phyloP scores from a whole-genome alignment of 73 alveolate genomes.

The Uronychia setigera region DNA sequence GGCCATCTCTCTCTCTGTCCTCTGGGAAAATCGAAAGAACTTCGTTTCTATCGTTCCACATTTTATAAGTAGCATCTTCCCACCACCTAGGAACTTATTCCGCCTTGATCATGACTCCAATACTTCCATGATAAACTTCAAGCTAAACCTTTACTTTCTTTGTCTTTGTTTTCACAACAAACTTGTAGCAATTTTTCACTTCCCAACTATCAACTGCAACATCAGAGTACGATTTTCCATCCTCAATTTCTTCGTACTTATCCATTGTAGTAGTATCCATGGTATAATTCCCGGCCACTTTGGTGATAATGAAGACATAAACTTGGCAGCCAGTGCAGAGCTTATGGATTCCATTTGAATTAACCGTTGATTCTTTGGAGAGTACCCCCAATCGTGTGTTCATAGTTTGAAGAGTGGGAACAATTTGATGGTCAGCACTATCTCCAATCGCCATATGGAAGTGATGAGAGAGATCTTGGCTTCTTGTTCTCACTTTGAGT shows the following conservation, averaged over 20 bases:
- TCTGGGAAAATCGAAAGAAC: too few relatives aligned
- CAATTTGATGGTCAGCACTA: background rate
- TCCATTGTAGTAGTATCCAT: background rate
- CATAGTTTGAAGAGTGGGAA: background rate
- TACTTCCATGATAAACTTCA: background rate
- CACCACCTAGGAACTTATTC: too few relatives aligned
- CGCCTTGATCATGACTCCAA: too few relatives aligned
- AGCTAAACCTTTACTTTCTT: background rate
- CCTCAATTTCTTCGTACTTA: background rate
- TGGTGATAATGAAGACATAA: background rate
- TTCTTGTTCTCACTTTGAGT: background rate
- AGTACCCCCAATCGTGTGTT: background rate
- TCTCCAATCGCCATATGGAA: background rate
- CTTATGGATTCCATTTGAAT: background rate
- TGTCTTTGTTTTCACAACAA: background rate
- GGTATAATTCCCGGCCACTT: background rate
- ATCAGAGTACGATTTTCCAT: background rate
- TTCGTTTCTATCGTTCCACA: too few relatives aligned
- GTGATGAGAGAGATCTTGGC: background rate
- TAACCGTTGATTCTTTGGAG: background rate
- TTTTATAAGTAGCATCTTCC: too few relatives aligned
- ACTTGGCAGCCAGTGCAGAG: background rate
- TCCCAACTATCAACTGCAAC: background rate
- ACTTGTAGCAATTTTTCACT: background rate
- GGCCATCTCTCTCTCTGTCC: too few relatives aligned